Evolutionary conservation across 2,329 filamentous ascomycete genomes (phyloP), one percentile per base, ranked within the genome.

Genomic region (Nemania diffusa): DNA sequence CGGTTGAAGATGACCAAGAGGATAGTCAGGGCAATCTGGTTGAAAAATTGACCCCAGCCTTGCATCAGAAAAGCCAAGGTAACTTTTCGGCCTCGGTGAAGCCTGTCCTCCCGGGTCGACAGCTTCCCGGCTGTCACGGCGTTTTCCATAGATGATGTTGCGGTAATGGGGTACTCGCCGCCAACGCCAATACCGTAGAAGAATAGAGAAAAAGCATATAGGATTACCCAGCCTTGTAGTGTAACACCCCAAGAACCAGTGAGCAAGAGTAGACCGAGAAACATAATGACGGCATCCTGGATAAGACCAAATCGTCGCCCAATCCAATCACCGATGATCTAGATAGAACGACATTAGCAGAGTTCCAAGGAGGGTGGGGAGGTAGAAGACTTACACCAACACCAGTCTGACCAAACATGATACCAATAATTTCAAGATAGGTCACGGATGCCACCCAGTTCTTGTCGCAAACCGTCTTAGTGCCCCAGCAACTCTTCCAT

Each of bases 41-140:
- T 98, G 84, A 92, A 85, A 79, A 97, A 92, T 81, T 98, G 95
- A 72, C 95, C 95, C 95, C 95, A 98, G 62, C 95, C 95, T 81
- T 98, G 95, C 95, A 98, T 97, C 81, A 98, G 81, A 84, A 98
- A 98, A 65, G 95, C 94, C 79, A 91, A 93, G 72, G 94, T 97
- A 78, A 97, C 95, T 81, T 97, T 97, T 77, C 95, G 92, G 71
- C 95, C 95, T 81, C 95, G 93, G 84, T 98, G 95, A 60, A 98
- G 89, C 78, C 95, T 93, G 79, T 98, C 95, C 61, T 97, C 93
- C 69, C 91, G 91, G 65, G 94, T 97, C 6, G 95, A 97, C 61
- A 97, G 83, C 79, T 91, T 94, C 69, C 95, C 94, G 42, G 93
- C 83, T n/a, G 92, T 89, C 52, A 94, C 91, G 17, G 93, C 91